A percentile compares a stretch with the other conserved stretches of the same genome.
Conservation (phyloP, 2,329 filamentous ascomycete species). For the Mycosphaerella sp. region DNA sequence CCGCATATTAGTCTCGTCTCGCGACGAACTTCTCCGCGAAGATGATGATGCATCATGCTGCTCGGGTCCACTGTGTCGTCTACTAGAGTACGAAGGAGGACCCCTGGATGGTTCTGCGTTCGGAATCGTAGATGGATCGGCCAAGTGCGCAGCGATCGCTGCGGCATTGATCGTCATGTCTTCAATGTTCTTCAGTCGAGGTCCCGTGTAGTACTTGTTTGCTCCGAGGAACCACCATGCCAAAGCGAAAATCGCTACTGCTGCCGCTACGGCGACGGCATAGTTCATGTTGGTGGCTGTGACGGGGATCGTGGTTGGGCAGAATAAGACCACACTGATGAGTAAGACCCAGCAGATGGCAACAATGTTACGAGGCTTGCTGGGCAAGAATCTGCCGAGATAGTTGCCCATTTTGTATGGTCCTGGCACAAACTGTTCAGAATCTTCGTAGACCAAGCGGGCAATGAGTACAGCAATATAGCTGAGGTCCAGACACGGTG, state of each 20-base stretch:
- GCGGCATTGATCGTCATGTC: not conserved
- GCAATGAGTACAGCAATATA: constrained; percentile 57
- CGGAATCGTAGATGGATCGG: too few relatives aligned
- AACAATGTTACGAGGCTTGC: constrained; percentile 40
- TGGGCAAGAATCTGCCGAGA: constrained; percentile 40
- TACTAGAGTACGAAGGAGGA: not conserved
- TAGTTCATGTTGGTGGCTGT: constrained; percentile 45
- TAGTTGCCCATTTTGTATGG: constrained; percentile 26
- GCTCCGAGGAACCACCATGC: constrained; percentile 39
- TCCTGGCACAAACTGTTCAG: constrained; percentile 19
- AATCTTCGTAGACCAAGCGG: constrained; percentile 7
- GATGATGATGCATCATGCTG: not conserved
- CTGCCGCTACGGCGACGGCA: constrained; percentile 41
- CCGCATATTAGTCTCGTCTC: not conserved
- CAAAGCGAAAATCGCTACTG: constrained; percentile 46
- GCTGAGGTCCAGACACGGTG: constrained; percentile 45
- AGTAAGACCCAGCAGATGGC: constrained; percentile 57
- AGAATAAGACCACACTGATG: constrained; percentile 55
- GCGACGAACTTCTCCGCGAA: not conserved
- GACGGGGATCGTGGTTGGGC: constrained; percentile 41
- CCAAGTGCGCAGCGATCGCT: not conserved
- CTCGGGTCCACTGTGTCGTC: not conserved
- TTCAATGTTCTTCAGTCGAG: constrained; percentile 50
- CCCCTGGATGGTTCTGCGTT: not conserved
- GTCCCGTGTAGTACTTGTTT: constrained; percentile 52